phyloP scores from a whole-genome alignment of 2,329 filamentous ascomycete species.

The Lecanicillium sp. region DNA sequence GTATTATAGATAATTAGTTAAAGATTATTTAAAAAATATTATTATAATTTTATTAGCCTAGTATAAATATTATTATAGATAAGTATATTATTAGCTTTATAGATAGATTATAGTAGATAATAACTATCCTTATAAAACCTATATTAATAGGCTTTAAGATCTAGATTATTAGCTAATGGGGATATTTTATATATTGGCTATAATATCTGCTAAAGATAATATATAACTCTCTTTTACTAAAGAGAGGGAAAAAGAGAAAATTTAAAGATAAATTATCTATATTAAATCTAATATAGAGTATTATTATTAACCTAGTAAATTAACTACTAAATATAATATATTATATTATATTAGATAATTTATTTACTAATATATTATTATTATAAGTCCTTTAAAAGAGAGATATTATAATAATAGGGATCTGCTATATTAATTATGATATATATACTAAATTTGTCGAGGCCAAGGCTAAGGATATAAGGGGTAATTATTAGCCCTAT shows the following conservation, averaged over 20 bases:
- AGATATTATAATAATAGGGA: too few relatives aligned
- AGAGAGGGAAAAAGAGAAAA: background rate
- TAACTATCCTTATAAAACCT: conserved; percentile 4
- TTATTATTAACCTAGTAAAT: conserved; percentile 4
- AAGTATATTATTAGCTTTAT: conserved; percentile 5
- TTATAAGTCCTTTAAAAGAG: too few relatives aligned
- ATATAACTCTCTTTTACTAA: background rate
- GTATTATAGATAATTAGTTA: conserved; percentile 5
- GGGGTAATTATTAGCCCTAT: background rate
- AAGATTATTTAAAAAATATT: conserved; percentile 5
- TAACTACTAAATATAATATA: conserved; percentile 6
- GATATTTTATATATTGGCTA: conserved; percentile 10
- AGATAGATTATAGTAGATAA: background rate
- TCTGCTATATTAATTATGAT: too few relatives aligned
- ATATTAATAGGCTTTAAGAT: conserved; percentile 9
- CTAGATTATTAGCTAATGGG: conserved; percentile 8
- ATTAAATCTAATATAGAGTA: background rate
- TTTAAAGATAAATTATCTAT: too few relatives aligned
- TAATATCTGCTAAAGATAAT: conserved; percentile 3
- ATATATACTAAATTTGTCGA: conserved; percentile 6
- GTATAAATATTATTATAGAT: conserved; percentile 6
- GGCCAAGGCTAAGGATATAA: conserved; percentile 4
- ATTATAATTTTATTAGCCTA: background rate
- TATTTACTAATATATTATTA: too few relatives aligned
- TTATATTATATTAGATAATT: conserved; percentile 9